Evolutionary conservation across 495 filamentous ascomycete species (phyloP), one percentile per base, ranked within the genome.

Genomic region (Durotheca rogersii): DNA sequence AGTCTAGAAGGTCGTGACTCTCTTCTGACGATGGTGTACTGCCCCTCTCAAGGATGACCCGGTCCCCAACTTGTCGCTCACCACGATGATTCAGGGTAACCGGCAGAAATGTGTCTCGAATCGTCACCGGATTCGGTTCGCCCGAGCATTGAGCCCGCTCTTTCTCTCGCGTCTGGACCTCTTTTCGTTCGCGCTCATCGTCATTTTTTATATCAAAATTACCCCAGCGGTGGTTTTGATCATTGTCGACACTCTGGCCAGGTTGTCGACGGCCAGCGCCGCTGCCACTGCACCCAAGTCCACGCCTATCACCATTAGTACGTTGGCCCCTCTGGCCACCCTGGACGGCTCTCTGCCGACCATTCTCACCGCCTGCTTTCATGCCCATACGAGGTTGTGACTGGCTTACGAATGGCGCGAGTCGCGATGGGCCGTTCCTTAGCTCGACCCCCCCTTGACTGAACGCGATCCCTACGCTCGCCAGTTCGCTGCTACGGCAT

Each of bases 31-130:
- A 48, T n/a, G 44, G 39, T 11, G 23, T 31, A 4, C 33, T 17
- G 3, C 16, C 37, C 5, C 19, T 17, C 5, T 43, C 20, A 7
- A 33, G 35, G 19, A 41, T 27, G 16, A 40, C 17, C 1, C 31
- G 18, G 7, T 56, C 33, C 11, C 43, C 35, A 12, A 60, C 40
- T 3, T 44, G 37, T 35, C 62, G 62, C 20, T 31, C 19, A n/a
- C 60, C 60, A 0, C 31, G 2, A 5, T 37, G 16, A 37, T 55
- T 40, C 9, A 63, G 15, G 9, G 56, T 58, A 31, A 61, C 62
- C 4, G 54, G 53, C 1, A 29, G 51, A 17, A 48, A 66, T 6
- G 50, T 58, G 15, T 66, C 60, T 20, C 37, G 37, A 9, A 65
- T 56, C 6, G 37, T 14, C n/a, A 21, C 25, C 10, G 12, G 31